Conservation (phyloP, 768 basidiomycete species). For the Trametes elegans region DNA sequence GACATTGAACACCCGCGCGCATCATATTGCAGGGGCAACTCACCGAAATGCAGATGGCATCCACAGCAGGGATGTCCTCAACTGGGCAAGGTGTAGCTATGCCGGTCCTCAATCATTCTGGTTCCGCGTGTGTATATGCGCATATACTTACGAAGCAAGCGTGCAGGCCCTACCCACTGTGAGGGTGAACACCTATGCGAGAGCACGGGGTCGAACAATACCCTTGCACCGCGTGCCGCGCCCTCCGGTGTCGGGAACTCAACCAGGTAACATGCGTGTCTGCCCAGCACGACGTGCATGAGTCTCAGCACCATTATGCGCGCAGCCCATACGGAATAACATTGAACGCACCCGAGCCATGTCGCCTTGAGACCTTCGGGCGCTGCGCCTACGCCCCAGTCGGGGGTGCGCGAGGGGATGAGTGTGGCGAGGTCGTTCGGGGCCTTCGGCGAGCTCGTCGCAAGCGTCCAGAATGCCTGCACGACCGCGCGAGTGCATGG, state of each 20-base stretch:
- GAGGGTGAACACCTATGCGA: conserved; percentile 36
- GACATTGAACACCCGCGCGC: too few relatives aligned
- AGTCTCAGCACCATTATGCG: background rate
- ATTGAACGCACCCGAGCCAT: conserved; percentile 34
- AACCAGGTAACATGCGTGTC: conserved; percentile 40
- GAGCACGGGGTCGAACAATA: conserved; percentile 39
- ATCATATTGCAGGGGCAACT: conserved; percentile 10
- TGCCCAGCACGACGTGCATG: background rate
- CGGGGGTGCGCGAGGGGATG: conserved; percentile 24
- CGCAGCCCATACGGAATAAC: too few relatives aligned
- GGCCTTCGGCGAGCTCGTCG: background rate
- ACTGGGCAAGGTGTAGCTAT: conserved; percentile 37
- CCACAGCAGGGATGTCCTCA: conserved; percentile 48
- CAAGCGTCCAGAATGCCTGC: background rate
- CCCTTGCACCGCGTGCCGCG: conserved; percentile 36
- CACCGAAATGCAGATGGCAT: conserved; percentile 49
- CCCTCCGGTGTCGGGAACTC: conserved; percentile 35
- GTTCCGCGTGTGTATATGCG: conserved; percentile 19
- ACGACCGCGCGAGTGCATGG: too few relatives aligned
- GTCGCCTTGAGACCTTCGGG: conserved; percentile 32
- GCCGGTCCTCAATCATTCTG: background rate
- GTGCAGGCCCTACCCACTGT: conserved; percentile 31
- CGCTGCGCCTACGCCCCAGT: conserved; percentile 23
- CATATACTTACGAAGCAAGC: conserved; percentile 34
- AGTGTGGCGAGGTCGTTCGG: conserved; percentile 13